Evolutionary conservation across 495 filamentous ascomycete genomes (phyloP), one percentile per base, ranked within the genome.

Genomic region (Cryomyces antarcticus): DNA sequence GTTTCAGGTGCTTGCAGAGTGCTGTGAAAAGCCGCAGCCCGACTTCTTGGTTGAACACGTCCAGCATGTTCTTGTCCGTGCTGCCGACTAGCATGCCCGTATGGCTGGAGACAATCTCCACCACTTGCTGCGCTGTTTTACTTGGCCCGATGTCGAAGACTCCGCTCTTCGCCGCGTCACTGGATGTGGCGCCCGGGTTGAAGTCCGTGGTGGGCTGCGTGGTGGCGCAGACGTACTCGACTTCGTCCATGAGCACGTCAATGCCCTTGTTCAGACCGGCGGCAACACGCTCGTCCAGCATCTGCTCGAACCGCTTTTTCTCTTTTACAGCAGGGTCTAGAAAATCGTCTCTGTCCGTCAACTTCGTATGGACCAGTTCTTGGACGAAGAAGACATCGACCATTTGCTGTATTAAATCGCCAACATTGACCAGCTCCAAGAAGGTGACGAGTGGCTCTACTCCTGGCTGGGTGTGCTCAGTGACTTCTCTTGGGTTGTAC

Each of bases 221-320:
- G 0, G 85, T 96, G 30, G 88, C 85, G 52, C 81, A 84, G 39
- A 99, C 69, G 52, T 87, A 93, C 50, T 99, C 92, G 37, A 96
- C 86, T 62, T 99, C 92, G 49, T 89, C 85, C 79, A 99, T 95
- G 39, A 99, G 72, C 28, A 94, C 92, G 53, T 96, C 87, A 50
- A 99, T 95, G 42, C 92, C 92, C 62, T 89, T 92, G 56, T 93
- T 94, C 47, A 99, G 62, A 6, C 92, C 92, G 28, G 89, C 85
- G 1, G 92, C 92, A 17, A 99, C 92, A 41, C 82, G 78, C 61
- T 96, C 92, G 55, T 99, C 92, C 7, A 99, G 76, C 80, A 94
- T 93, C 60, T 96, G 87, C 66, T 99, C 92, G 47, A 99, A 99
- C 38, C 80, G 83, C 62, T 94, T 96, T 71, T 99, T 99, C 51